A percentile compares a stretch with the other conserved stretches of the same genome.
Conservation (phyloP, 805 yeast genomes). For the Myxozyma geophila region DNA sequence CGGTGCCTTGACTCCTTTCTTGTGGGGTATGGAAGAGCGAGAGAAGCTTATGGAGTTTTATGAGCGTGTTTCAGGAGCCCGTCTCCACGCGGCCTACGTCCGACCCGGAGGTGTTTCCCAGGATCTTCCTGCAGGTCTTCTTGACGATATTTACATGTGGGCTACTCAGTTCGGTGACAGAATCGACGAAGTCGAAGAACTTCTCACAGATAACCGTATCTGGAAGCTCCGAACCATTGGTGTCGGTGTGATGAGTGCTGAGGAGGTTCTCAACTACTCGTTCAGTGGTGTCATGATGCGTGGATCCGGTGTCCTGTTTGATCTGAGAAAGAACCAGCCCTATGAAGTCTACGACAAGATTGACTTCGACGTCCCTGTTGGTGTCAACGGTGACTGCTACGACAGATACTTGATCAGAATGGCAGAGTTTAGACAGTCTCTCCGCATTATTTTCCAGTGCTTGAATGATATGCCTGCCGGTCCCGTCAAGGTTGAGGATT, state of each 20-base stretch:
- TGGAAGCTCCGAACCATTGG: constrained; percentile 87
- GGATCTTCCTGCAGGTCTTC: constrained; percentile 81
- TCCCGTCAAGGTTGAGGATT: constrained; percentile 88
- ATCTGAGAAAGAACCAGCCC: constrained; percentile 83
- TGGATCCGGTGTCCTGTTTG: constrained; percentile 88
- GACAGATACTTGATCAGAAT: constrained; percentile 86
- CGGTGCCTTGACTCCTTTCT: constrained; percentile 89
- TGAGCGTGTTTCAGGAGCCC: constrained; percentile 88
- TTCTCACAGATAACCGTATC: constrained; percentile 86
- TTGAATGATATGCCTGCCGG: constrained; percentile 91
- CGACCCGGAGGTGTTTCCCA: constrained; percentile 93
- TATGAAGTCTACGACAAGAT: constrained; percentile 87
- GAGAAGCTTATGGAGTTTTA: constrained; percentile 91
- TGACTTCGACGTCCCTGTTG: constrained; percentile 86
- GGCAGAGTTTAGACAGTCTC: constrained; percentile 90
- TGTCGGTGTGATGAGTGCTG: constrained; percentile 81
- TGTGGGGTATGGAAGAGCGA: constrained; percentile 94
- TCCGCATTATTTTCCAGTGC: constrained; percentile 88
- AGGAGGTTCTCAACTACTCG: constrained; percentile 81
- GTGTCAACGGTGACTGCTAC: constrained; percentile 86
- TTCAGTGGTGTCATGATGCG: constrained; percentile 88
- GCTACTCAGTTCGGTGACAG: constrained; percentile 94
- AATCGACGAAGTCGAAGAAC: constrained; percentile 86
- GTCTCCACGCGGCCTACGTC: constrained; percentile 84
- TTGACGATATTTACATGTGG: constrained; percentile 94